A percentile compares a stretch with the other conserved stretches of the same genome.
Conservation (phyloP, 2,329 filamentous ascomycete genomes). For the Neofusicoccum sp. region DNA sequence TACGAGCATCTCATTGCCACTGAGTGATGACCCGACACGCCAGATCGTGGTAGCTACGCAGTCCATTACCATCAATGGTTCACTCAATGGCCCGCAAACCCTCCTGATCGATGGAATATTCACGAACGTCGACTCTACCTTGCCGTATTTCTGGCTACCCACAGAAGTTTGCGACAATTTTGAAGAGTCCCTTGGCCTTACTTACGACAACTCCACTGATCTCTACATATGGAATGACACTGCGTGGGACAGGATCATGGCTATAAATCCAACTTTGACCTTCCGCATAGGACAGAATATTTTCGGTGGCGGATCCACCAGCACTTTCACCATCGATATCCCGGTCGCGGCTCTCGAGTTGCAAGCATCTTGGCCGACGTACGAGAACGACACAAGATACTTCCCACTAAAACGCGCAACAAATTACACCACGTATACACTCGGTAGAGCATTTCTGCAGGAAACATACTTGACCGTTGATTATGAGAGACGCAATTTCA, state of each 20-base stretch:
- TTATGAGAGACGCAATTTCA: constrained; percentile 36
- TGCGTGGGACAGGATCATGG: constrained; percentile 31
- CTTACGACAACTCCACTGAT: constrained; percentile 35
- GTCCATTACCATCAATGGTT: constrained; percentile 38
- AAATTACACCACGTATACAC: constrained; percentile 28
- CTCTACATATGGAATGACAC: constrained; percentile 41
- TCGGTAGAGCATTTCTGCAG: constrained; percentile 38
- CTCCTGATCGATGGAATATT: no score
- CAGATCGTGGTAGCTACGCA: constrained; percentile 27
- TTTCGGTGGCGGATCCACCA: no score
- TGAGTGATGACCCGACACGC: constrained; percentile 38
- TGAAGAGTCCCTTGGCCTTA: constrained; percentile 38
- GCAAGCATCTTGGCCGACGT: background rate
- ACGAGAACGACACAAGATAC: constrained; percentile 23
- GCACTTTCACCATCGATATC: background rate
- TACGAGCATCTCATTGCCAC: background rate
- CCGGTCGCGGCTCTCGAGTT: background rate
- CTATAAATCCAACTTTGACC: constrained; percentile 36
- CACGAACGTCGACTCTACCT: background rate
- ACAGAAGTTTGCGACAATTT: constrained; percentile 38
- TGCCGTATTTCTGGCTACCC: constrained; percentile 27
- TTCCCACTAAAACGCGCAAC: constrained; percentile 39
- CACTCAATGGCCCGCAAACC: constrained; percentile 26
- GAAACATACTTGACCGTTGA: constrained; percentile 39
- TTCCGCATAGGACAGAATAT: constrained; percentile 23